Conservation (phyloP, 2,329 filamentous ascomycete genomes). For the Hypocrella siamensis region DNA sequence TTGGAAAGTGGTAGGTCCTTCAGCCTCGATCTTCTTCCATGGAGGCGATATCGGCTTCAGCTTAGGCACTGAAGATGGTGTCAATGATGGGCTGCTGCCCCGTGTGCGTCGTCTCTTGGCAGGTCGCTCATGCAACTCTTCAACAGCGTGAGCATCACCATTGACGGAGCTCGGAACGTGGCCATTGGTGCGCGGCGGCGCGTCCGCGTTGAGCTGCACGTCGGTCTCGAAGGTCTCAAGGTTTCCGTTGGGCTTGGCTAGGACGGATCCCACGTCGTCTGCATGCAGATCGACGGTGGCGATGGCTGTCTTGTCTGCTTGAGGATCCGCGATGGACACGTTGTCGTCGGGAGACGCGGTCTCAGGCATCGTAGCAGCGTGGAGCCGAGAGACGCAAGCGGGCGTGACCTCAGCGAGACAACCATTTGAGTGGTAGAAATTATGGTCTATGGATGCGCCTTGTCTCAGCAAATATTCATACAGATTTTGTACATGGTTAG, state of each 20-base stretch:
- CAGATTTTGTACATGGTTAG: slow-evolving; percentile 40
- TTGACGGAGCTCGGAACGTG: slow-evolving; percentile 31
- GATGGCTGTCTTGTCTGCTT: slow-evolving; percentile 10
- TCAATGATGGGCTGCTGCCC: slow-evolving; percentile 23
- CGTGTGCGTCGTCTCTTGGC: slow-evolving; percentile 50
- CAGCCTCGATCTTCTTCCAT: slow-evolving; percentile 75
- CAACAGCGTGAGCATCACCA: slow-evolving; percentile 34
- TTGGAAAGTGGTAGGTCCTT: slow-evolving; percentile 76
- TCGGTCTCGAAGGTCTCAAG: slow-evolving; percentile 5
- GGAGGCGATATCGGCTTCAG: slow-evolving; percentile 56
- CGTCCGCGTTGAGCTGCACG: slow-evolving; percentile 8
- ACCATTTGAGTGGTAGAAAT: slow-evolving; percentile 42
- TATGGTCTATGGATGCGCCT: slow-evolving; percentile 36
- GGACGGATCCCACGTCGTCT: slow-evolving; percentile 9
- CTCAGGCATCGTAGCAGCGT: slow-evolving; percentile 39
- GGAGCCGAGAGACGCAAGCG: slow-evolving; percentile 25
- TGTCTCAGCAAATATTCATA: slow-evolving; percentile 26
- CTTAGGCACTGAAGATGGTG: slow-evolving; percentile 26
- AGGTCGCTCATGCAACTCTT: slow-evolving; percentile 30
- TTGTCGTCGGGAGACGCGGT: slow-evolving; percentile 39
- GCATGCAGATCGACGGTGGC: slow-evolving; percentile 8
- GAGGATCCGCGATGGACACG: slow-evolving; percentile 15
- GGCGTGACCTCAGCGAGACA: slow-evolving; percentile 37
- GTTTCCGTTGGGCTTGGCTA: slow-evolving; percentile 5
- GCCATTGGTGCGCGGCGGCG: slow-evolving; percentile 12